Percentiles rank a stretch among this genome's conserved stretches.
These are phyloP conservation scores for Amaranthus tricolor DNA, from an alignment of 179 eudicot genomes.

Conservation along the genomic window DNA sequence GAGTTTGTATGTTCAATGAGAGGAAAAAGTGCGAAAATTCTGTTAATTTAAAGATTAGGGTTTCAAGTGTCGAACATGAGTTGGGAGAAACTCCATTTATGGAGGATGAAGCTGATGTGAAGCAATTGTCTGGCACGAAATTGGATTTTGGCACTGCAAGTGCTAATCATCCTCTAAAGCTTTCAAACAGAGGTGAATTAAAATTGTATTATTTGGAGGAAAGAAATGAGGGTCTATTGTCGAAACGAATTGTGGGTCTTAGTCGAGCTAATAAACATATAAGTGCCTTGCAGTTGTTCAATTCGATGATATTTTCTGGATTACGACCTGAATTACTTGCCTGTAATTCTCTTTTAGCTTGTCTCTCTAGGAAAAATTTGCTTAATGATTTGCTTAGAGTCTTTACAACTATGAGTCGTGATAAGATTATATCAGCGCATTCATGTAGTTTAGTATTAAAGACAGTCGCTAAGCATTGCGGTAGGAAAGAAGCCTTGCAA, in stretches of 20 bases:
- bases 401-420: conserved; percentile 52
- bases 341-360: conserved; percentile 75
- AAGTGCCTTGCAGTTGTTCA: conserved; percentile 68
- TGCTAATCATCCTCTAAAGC: background rate
- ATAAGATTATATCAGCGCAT: conserved; percentile 53
- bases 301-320: conserved; percentile 61
- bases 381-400: conserved; percentile 57
- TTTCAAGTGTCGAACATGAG: conserved; percentile 26
- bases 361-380: conserved; percentile 58
- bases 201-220: conserved; percentile 67
- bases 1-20: conserved; percentile 4
- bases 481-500: conserved; percentile 47
- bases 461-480: conserved; percentile 49
- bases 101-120: conserved; percentile 8
- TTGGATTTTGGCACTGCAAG: background rate
- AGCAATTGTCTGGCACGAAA: background rate
- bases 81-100: conserved; percentile 4
- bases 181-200: conserved; percentile 20
- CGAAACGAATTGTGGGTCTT: conserved; percentile 60
- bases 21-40: conserved; percentile 6
- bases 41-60: conserved; percentile 14
- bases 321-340: conserved; percentile 64
- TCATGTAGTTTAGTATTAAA: conserved; percentile 72
- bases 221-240: conserved; percentile 56
- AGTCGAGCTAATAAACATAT: conserved; percentile 61